Evolutionary conservation across 768 basidiomycete genomes (phyloP), one percentile per base, ranked within the genome.

Genomic region (Hemileccinum rubropunctum): DNA sequence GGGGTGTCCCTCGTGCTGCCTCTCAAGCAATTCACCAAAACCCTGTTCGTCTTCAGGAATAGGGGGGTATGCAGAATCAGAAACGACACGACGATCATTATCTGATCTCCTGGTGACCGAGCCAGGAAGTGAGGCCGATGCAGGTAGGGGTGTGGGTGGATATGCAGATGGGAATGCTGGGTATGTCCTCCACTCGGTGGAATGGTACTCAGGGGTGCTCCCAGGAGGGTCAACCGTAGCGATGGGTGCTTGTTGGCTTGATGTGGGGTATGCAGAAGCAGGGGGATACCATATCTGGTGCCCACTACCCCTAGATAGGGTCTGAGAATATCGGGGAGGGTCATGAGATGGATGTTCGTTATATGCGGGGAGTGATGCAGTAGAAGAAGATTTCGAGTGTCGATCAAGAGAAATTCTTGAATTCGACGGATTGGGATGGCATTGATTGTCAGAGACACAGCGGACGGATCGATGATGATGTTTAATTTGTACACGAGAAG

Each of bases 111-210:
- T 12, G 13, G 44, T 50, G 15, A 56, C 44, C 17, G 48, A 61
- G 9, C 39, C 43, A 51, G 64, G 70, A 41, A 72, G 69, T 17
- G 61, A 64, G 21, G 71, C 58, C 3, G 73, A 65, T 15, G 67
- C 65, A 18, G 70, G 70, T n/a, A 81, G 57, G 11, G 86, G 86
- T 13, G 84, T 88, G 0, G 84, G 74, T 9, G 86, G 87, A 59
- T 90, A 90, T 30, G 88, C 88, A 5, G 88, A 81, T 27, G 88
- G 88, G 45, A 88, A 84, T 15, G 83, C 73, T 12, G 86, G 86
- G 57, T 88, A 90, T 61, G 79, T 71, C 49, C 84, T 70, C 86
- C 86, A 89, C 55, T 89, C 86, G 35, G 85, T 80, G n/a, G 59
- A 65, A n/a, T 58, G 64, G 35, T 58, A 65, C 23, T 70, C 62